These are phyloP conservation scores for Thraustochytrium sp. DNA, from an alignment of 352 stramenopile genomes.

Conservation along the genomic window DNA sequence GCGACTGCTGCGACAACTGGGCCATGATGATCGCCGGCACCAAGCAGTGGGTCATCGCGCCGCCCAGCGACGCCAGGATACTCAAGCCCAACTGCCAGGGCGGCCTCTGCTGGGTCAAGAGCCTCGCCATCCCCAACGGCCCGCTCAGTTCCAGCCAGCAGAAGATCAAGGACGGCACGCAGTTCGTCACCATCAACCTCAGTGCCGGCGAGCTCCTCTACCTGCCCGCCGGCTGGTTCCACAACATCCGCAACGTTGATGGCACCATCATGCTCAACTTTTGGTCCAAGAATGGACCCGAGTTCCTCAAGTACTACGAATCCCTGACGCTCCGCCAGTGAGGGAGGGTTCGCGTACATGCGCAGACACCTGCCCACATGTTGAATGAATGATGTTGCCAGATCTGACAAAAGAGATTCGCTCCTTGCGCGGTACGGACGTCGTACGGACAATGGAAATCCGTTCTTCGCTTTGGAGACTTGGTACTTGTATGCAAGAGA, in stretches of 20 bases:
- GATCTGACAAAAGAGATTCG: no score
- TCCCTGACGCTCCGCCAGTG: no score
- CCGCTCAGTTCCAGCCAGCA: background rate
- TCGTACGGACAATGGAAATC: no score
- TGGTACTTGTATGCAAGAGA: no score
- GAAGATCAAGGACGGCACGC: conserved; percentile 25
- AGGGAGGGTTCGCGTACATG: no score
- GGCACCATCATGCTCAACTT: conserved; percentile 45
- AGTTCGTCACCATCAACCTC: conserved; percentile 36
- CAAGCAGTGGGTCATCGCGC: conserved; percentile 34
- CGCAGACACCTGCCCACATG: no score
- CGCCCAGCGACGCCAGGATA: conserved; percentile 29
- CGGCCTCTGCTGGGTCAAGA: conserved; percentile 44
- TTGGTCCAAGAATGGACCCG: conserved; percentile 36
- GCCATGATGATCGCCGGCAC: conserved; percentile 44
- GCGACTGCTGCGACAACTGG: conserved; percentile 45
- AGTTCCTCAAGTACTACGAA: conserved; percentile 34
- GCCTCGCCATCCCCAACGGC: background rate
- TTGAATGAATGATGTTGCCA: no score
- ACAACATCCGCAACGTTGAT: conserved; percentile 10
- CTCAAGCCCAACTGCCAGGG: conserved; percentile 42
- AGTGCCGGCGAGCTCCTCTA: conserved; percentile 28
- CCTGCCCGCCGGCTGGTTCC: conserved; percentile 42
- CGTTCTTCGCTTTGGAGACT: no score
- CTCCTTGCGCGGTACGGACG: no score